A percentile compares a stretch with the other conserved stretches of the same genome.
Conservation (phyloP, 2,329 filamentous ascomycete genomes). For the Aureobasidium namibiae region DNA sequence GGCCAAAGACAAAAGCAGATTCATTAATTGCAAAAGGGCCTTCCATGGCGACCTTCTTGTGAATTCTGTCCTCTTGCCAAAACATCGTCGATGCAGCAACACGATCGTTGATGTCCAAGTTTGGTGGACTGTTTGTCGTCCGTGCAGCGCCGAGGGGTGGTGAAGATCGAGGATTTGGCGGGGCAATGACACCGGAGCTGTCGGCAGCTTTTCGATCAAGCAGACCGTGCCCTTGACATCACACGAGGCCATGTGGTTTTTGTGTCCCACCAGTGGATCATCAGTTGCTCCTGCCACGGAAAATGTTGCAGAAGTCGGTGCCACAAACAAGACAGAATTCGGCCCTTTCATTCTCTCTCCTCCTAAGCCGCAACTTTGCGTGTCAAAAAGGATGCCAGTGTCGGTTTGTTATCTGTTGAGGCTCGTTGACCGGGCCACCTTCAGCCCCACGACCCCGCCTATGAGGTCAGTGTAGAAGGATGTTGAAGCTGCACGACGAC, state of each 20-base stretch:
- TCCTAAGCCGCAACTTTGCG: not conserved
- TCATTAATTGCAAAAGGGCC: not conserved
- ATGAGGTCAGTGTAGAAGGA: slow-evolving; percentile 5
- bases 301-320: not conserved
- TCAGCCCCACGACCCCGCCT: slow-evolving; percentile 12
- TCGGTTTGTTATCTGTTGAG: slow-evolving; percentile 11
- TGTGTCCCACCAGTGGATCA: not conserved
- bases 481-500: not conserved
- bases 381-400: not conserved
- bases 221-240: not conserved
- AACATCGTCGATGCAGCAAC: slow-evolving; percentile 9
- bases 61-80: not conserved
- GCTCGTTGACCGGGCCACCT: slow-evolving; percentile 7
- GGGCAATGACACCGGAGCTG: slow-evolving; percentile 2
- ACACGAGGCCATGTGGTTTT: not conserved
- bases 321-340: not conserved
- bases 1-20: not conserved
- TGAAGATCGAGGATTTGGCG: slow-evolving; percentile 12
- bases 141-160: slow-evolving; percentile 1
- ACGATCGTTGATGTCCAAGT: slow-evolving; percentile 6
- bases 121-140: slow-evolving; percentile 2
- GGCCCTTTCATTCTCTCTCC: not conserved
- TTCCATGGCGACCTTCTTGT: not conserved
- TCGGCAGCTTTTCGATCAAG: not conserved
- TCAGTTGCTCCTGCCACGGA: not conserved